Base-by-base conservation (phyloP, 805 yeast species). In the Metschnikowia aberdeeniae region DNA sequence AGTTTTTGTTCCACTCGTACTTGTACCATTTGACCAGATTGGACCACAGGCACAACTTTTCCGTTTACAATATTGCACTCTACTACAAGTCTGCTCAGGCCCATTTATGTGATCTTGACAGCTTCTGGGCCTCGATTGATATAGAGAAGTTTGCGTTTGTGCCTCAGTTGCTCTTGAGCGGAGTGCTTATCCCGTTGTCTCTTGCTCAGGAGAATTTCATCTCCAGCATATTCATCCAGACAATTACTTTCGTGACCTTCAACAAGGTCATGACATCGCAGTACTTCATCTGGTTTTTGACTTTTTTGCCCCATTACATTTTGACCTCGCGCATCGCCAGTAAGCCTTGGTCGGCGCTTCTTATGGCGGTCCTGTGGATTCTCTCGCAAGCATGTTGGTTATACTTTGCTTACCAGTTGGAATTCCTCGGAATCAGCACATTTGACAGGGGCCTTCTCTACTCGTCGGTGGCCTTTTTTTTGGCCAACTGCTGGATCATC, bases 11-110 rank as follows among this genome's bases (percentile, higher is more conserved):
- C 34, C 86, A 92, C 55, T 77, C 97, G 0, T 89, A 87, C 60
- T 59, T 89, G 4, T 90, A 92, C 61, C 99, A 92, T 63, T 67
- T 92, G 34, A 72, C 78, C 7, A 72, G 99, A 49, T 64, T 88
- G 4, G 99, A 93, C 62, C 99, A 93, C 63, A 78, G 99, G 39
- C 99, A 93, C 66, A 93, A 93, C 64, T 93, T 93, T 60, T 87
- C 96, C 4, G 71, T 90, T 2, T 93, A 90, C 76, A 86, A 90
- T 61, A 68, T 88, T 10, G 68, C 83, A 19, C 68, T 93, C 34
- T 86, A 85, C 61, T 78, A 76, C 59, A 75, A 76, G 37, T 82
- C 89, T 1, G 71, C 72, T 13, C 31, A 29, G 6, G 40, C 27
- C n/a, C 22, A 19, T n/a, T 17, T 38, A 22, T 30, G n/a, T 22